Base-by-base conservation (phyloP, 169 alveolate species). In the Plasmodium inui region DNA sequence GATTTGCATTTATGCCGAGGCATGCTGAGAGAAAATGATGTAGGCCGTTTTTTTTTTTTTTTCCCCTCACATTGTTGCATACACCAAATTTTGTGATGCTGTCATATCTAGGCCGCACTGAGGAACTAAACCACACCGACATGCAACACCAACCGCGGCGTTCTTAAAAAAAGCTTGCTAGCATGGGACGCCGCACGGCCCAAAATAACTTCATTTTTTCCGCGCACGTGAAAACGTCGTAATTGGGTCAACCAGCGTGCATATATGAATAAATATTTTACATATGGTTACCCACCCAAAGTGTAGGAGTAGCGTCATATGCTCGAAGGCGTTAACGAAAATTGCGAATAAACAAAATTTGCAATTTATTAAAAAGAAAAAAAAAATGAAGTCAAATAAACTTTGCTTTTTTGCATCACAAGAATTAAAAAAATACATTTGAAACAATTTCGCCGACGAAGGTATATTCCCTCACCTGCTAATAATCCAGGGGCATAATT, bases 381-480 rank as follows among this genome's bases (percentile, higher is more conserved):
- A 67, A 67, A 19, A 67, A 19, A 26, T 67, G 0, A 67, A 22
- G 17, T 28, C 14, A 50, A 12, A 67, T 67, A 3, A 67, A 67
- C 76, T 67, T 67, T 67, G 30, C 17, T 67, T 67, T 10, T 8
- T 67, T 67, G n/a, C 76, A 67, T 67, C 37, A 28, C n/a, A 67
- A 61, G 32, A 61, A 67, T 17, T 28, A 22, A 67, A 14, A 67
- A 67, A 67, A 67, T 67, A 67, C 39, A 22, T 26, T 67, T 22
- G 30, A 67, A 61, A 61, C 26, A 61, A 67, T 22, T 67, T 67
- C 76, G 76, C 32, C 22, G 76, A 67, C 76, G 76, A 67, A 67
- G 10, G 9, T 67, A 26, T 67, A 26, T 67, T 19, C 37, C 76
- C 76, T 9, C 17, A 67, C 37, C 76, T 22, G 37, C 37, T 19